phyloP scores from a whole-genome alignment of 768 basidiomycete species.

The Kwoniella europaea region DNA sequence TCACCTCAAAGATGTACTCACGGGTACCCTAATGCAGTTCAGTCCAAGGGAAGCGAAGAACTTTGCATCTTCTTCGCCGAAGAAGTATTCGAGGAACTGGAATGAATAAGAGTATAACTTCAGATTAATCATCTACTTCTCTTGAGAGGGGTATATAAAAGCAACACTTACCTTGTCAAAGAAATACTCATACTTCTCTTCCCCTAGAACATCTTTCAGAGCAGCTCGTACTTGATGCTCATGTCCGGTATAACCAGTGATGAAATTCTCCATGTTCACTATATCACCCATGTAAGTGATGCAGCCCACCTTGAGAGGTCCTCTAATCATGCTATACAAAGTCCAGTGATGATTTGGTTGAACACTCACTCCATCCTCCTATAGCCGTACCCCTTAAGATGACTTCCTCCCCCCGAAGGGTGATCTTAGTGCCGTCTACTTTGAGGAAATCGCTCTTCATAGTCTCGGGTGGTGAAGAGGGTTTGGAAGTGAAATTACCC shows the following conservation, averaged over 20 bases:
- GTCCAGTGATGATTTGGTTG: no score
- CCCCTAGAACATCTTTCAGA: conserved; percentile 68
- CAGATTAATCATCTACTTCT: background rate
- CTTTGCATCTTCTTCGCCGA: conserved; percentile 72
- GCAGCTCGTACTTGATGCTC: conserved; percentile 76
- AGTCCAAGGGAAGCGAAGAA: conserved; percentile 79
- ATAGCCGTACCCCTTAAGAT: conserved; percentile 65
- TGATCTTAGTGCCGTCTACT: conserved; percentile 40
- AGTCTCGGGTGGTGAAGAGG: background rate
- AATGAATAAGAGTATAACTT: background rate
- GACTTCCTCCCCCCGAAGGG: conserved; percentile 42
- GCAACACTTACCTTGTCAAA: conserved; percentile 71
- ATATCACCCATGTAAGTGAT: background rate
- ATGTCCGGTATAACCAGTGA: conserved; percentile 74
- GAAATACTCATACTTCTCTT: conserved; percentile 72
- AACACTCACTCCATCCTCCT: conserved; percentile 68
- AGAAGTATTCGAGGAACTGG: conserved; percentile 83
- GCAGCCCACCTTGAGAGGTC: no score
- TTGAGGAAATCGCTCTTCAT: conserved; percentile 29
- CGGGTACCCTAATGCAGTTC: conserved; percentile 69
- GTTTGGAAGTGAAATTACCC: conserved; percentile 15
- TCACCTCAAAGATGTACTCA: conserved; percentile 16
- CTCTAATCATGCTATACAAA: no score
- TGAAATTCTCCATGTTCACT: conserved; percentile 68
- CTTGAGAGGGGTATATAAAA: background rate